Percentiles rank a stretch among this genome's conserved stretches.
phyloP scores from a whole-genome alignment of 352 stramenopile species.

The Phytopythium chamaehyphon region DNA sequence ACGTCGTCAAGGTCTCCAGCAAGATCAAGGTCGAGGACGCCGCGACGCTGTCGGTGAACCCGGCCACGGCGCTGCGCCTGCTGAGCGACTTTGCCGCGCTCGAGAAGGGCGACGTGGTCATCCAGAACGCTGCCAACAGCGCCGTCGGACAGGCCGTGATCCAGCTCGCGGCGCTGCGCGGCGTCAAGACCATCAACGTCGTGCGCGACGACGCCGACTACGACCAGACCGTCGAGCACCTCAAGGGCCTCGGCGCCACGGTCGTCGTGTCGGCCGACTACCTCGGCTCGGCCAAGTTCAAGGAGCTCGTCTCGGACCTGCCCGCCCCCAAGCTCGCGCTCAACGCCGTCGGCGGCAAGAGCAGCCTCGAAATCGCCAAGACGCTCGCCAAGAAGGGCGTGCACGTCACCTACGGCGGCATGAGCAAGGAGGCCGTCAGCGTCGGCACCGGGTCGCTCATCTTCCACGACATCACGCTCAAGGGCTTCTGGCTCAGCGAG shows the following conservation, averaged over 20 bases:
- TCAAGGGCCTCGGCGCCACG: slow-evolving; percentile 75
- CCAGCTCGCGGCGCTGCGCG: slow-evolving; percentile 81
- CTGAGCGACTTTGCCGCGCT: slow-evolving; percentile 82
- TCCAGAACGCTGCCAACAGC: slow-evolving; percentile 90
- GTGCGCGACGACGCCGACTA: slow-evolving; percentile 82
- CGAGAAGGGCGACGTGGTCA: slow-evolving; percentile 77
- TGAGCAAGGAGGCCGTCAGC: slow-evolving; percentile 67
- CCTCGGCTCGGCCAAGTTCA: slow-evolving; percentile 74
- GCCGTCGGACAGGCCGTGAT: slow-evolving; percentile 86
- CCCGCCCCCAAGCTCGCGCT: slow-evolving; percentile 81
- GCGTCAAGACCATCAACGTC: slow-evolving; percentile 90
- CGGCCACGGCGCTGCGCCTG: slow-evolving; percentile 81
- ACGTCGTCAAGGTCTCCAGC: slow-evolving; percentile 72
- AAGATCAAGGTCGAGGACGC: slow-evolving; percentile 87
- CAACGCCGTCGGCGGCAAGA: slow-evolving; percentile 77
- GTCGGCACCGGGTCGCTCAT: slow-evolving; percentile 72
- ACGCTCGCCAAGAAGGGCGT: slow-evolving; percentile 68
- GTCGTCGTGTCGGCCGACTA: slow-evolving; percentile 76
- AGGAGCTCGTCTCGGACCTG: slow-evolving; percentile 79
- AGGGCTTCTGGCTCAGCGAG: slow-evolving; percentile 85
- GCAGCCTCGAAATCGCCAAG: slow-evolving; percentile 64
- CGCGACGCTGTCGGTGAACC: slow-evolving; percentile 78
- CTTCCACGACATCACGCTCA: slow-evolving; percentile 87
- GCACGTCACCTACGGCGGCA: slow-evolving; percentile 78
- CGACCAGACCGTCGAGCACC: slow-evolving; percentile 63